Evolutionary conservation across 31 red algal genomes (phyloP).

Genomic region (Porphyra umbilicalis): DNA sequence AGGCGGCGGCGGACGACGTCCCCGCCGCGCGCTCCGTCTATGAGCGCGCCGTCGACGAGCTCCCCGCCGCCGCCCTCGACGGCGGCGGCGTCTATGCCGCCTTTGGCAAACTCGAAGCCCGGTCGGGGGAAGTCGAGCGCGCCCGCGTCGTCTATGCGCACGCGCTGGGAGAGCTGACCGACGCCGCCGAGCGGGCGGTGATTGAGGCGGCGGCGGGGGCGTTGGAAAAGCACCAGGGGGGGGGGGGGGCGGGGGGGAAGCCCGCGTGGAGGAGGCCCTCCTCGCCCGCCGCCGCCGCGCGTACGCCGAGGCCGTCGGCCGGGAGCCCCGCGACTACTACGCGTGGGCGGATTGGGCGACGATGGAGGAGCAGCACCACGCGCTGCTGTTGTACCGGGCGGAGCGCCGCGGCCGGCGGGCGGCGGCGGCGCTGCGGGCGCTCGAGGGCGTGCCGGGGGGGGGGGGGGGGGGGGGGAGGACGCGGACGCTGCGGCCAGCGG

Average conservation of each 20-base stretch:
- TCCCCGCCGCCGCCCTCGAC: constrained; percentile 7
- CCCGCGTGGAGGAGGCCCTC: constrained; percentile 32
- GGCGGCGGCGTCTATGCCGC: constrained; percentile 29
- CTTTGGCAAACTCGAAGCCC: constrained; percentile 82
- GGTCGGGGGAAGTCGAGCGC: constrained; percentile 36
- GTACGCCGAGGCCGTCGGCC: constrained; percentile 23
- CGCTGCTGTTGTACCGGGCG: background rate
- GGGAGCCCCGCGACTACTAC: constrained; percentile 54
- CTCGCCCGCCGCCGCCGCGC: constrained; percentile 25
- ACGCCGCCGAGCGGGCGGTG: constrained; percentile 12
- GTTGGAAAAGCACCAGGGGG: constrained; percentile 72
- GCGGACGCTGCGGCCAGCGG: background rate
- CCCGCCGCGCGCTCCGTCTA: constrained; percentile 41
- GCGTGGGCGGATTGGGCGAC: constrained; percentile 71
- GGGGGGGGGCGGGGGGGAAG: constrained; percentile 29
- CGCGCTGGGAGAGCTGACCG: constrained; percentile 32
- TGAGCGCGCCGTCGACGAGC: constrained; percentile 32
- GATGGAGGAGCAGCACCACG: constrained; percentile 35
- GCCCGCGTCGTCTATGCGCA: constrained; percentile 69
- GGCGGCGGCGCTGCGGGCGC: background rate
- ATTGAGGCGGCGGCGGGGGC: constrained; percentile 18
- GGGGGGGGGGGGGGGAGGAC: background rate
- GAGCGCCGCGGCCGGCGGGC: background rate
- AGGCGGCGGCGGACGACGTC: constrained; percentile 33
- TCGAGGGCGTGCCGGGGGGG: background rate